A percentile compares a stretch with the other conserved stretches of the same genome.
Conservation (phyloP, 176 grass and related monocot genomes). For the Bromus sterilis region DNA sequence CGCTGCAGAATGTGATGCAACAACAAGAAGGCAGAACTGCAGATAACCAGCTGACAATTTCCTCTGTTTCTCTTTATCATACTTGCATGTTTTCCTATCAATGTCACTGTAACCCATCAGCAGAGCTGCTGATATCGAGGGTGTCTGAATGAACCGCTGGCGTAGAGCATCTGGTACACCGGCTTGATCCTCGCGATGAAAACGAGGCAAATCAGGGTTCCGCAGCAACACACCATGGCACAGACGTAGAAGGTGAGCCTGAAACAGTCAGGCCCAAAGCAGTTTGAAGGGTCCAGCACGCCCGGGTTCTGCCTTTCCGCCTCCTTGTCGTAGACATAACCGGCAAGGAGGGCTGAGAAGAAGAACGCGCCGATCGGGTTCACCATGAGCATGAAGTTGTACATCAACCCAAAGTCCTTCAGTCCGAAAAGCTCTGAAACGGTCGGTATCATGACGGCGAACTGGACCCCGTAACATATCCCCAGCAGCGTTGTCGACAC, state of each 20-base stretch:
- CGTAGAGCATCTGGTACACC: slow-evolving; percentile 88
- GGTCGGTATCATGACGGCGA: slow-evolving; percentile 84
- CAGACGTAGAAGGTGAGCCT: slow-evolving; percentile 65
- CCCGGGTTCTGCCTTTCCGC: slow-evolving; percentile 58
- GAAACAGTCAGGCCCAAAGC: slow-evolving; percentile 80
- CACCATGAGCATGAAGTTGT: slow-evolving; percentile 94
- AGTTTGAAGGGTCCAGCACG: slow-evolving; percentile 32
- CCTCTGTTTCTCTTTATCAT: neutral
- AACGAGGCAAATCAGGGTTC: slow-evolving; percentile 50
- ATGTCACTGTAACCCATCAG: slow-evolving; percentile 25
- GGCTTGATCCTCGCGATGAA: slow-evolving; percentile 69
- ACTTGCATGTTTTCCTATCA: neutral
- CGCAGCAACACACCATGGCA: slow-evolving; percentile 56
- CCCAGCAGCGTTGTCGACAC: slow-evolving; percentile 62
- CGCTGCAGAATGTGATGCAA: neutral
- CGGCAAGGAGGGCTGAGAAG: slow-evolving; percentile 84
- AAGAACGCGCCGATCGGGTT: slow-evolving; percentile 83
- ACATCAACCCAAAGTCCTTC: slow-evolving; percentile 84
- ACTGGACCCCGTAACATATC: slow-evolving; percentile 84
- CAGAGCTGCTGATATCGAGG: slow-evolving; percentile 57
- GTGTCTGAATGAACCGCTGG: slow-evolving; percentile 65
- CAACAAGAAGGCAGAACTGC: neutral
- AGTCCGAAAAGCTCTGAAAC: slow-evolving; percentile 78
- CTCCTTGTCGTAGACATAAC: slow-evolving; percentile 81
- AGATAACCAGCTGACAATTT: neutral